phyloP scores from a whole-genome alignment of 2,329 filamentous ascomycete genomes.

The Xenosphaeropsis pyriputrescens region DNA sequence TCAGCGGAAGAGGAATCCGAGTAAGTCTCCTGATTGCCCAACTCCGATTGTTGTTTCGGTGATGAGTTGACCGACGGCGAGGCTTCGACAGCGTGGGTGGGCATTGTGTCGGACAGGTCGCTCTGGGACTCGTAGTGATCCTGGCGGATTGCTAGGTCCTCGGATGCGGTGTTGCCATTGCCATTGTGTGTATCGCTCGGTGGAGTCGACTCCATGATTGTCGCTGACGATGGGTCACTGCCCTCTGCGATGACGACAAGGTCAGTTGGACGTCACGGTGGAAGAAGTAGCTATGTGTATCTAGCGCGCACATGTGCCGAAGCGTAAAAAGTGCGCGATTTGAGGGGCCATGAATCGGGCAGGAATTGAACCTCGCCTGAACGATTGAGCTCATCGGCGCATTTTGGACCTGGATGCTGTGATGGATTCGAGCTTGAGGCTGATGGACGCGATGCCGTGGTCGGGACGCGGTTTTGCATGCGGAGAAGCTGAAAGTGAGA shows the following conservation, averaged over 20 bases:
- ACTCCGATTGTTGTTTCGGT: conserved; percentile 19
- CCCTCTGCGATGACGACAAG: conserved; percentile 35
- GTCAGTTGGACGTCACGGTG: conserved; percentile 21
- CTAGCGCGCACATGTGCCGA: no score
- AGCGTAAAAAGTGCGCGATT: no score
- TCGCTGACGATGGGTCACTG: conserved; percentile 47
- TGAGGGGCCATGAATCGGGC: no score
- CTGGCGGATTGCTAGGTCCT: conserved; percentile 16
- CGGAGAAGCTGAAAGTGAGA: no score
- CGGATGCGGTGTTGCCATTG: conserved; percentile 32
- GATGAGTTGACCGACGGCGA: conserved; percentile 26
- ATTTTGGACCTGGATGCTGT: no score
- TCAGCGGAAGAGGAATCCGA: conserved; percentile 15
- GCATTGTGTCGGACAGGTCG: conserved; percentile 60
- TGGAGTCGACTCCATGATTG: conserved; percentile 39
- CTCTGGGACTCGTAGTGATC: conserved; percentile 49
- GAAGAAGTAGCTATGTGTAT: no score
- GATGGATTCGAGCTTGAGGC: no score
- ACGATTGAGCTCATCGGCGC: no score
- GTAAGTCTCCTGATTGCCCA: conserved; percentile 14
- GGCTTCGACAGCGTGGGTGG: conserved; percentile 35
- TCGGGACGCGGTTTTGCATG: no score
- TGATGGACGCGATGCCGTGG: no score
- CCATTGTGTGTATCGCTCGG: conserved; percentile 8
- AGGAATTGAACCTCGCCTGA: no score